Conservation (phyloP, 805 yeast species). For the Scheffersomyces amazonensis region DNA sequence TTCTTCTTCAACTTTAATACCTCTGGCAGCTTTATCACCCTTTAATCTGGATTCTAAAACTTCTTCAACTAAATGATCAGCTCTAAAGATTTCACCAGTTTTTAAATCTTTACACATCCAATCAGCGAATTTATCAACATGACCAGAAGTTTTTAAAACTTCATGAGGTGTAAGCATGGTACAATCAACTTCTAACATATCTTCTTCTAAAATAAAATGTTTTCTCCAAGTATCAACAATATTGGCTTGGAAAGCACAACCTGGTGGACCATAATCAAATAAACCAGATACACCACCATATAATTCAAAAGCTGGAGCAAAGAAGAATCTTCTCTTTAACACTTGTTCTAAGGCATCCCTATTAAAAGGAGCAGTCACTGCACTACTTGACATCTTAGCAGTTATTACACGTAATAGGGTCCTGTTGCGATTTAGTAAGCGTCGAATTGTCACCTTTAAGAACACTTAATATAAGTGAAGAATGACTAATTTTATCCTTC, state of each 20-base stretch:
- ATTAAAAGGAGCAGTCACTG: slow-evolving; percentile 48
- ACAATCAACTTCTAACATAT: slow-evolving; percentile 97
- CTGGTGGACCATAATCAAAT: slow-evolving; percentile 99
- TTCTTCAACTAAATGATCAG: slow-evolving; percentile 97
- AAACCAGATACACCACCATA: slow-evolving; percentile 99
- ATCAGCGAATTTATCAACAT: slow-evolving; percentile 97
- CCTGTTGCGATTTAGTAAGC: too few relatives aligned
- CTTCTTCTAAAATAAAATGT: slow-evolving; percentile 96
- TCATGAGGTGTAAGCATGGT: slow-evolving; percentile 98
- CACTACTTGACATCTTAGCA: slow-evolving; percentile 24
- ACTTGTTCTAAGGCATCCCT: slow-evolving; percentile 90
- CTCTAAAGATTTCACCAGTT: slow-evolving; percentile 97
- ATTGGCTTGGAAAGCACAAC: slow-evolving; percentile 97
- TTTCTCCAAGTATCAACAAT: slow-evolving; percentile 95
- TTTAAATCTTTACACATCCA: slow-evolving; percentile 98
- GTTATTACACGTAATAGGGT: slow-evolving; percentile 4
- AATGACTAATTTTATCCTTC: too few relatives aligned
- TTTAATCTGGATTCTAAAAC: slow-evolving; percentile 93
- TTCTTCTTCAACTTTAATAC: slow-evolving; percentile 53
- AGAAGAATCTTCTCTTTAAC: slow-evolving; percentile 92
- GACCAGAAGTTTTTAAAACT: slow-evolving; percentile 97
- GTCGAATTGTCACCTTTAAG: too few relatives aligned
- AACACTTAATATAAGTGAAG: too few relatives aligned
- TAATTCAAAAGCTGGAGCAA: slow-evolving; percentile 94
- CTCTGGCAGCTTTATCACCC: slow-evolving; percentile 97